Conservation (phyloP, 1,139 yeast genomes). For the Geotrichum restrictum region DNA sequence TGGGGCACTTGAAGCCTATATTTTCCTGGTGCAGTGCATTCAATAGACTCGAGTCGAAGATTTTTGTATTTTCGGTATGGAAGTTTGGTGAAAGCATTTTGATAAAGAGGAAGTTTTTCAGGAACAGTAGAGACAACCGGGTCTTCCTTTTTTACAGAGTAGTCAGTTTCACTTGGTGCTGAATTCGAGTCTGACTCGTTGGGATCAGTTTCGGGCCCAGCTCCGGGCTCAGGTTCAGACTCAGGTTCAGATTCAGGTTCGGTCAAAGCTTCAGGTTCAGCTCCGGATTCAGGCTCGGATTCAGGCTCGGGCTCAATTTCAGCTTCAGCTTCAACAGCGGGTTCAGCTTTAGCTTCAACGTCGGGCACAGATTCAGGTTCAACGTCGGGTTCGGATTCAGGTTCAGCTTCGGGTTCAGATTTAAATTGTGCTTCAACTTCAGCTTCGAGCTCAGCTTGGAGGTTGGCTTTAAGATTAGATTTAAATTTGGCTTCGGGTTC, state of each 20-base stretch:
- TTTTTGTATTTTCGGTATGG: constrained; percentile 11
- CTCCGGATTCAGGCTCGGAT: no score
- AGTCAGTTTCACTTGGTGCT: constrained; percentile 1
- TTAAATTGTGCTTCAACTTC: background rate
- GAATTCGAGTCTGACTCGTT: background rate
- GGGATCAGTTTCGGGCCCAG: constrained; percentile 11
- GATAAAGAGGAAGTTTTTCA: background rate
- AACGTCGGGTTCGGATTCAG: constrained; percentile 14
- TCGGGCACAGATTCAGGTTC: background rate
- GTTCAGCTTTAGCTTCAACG: no score
- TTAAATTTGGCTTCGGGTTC: no score
- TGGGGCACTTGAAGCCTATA: constrained; percentile 4
- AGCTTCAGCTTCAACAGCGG: no score
- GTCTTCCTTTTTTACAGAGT: background rate
- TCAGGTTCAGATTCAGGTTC: no score
- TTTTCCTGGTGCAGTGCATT: constrained; percentile 2
- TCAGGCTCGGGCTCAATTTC: no score
- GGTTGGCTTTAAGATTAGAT: no score
- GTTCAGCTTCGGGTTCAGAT: no score
- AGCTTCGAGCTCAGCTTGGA: constrained; percentile 12
- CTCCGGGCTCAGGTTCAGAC: constrained; percentile 7
- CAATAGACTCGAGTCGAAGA: constrained; percentile 10
- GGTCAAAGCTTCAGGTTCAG: no score
- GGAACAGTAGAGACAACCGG: background rate
- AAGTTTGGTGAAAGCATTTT: background rate